Percentiles rank a stretch among this genome's conserved stretches.
These are phyloP conservation scores for Fusarium sp. DNA, from an alignment of 2,329 filamentous ascomycete species.

Conservation along the genomic window DNA sequence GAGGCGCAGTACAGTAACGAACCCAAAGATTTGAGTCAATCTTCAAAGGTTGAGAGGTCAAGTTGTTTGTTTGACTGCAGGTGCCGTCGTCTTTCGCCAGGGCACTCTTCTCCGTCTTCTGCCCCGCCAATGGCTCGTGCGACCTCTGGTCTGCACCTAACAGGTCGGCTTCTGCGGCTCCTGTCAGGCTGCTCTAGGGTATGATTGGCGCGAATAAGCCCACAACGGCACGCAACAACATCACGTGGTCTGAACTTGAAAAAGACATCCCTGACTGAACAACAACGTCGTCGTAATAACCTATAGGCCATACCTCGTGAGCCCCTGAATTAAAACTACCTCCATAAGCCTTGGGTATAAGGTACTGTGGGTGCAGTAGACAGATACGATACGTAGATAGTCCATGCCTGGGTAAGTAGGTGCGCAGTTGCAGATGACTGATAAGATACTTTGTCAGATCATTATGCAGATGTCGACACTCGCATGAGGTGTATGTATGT, in stretches of 20 bases:
- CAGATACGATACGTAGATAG: neutral
- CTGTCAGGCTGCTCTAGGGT: constrained; percentile 15
- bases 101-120: constrained; percentile 35
- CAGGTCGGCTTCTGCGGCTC: constrained; percentile 33
- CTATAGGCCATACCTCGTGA: constrained; percentile 1
- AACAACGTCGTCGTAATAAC: neutral
- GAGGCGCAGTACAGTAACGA: constrained; percentile 9
- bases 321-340: neutral
- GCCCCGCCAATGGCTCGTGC: constrained; percentile 38
- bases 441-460: neutral
- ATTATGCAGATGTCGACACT: neutral
- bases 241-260: constrained; percentile 23
- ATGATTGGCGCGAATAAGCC: constrained; percentile 37
- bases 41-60: constrained; percentile 24
- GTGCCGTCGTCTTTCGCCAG: constrained; percentile 24
- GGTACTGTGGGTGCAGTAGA: neutral
- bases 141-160: constrained; percentile 11
- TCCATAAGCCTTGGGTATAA: neutral
- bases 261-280: neutral
- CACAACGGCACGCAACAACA: constrained; percentile 3
- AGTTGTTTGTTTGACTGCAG: constrained; percentile 8
- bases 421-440: neutral
- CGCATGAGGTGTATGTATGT: neutral
- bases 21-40: constrained; percentile 30
- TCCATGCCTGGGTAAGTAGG: neutral